Percentiles rank a stretch among this genome's conserved stretches.
Conservation (phyloP, 2,329 filamentous ascomycete genomes). For the Epichloe scottii region DNA sequence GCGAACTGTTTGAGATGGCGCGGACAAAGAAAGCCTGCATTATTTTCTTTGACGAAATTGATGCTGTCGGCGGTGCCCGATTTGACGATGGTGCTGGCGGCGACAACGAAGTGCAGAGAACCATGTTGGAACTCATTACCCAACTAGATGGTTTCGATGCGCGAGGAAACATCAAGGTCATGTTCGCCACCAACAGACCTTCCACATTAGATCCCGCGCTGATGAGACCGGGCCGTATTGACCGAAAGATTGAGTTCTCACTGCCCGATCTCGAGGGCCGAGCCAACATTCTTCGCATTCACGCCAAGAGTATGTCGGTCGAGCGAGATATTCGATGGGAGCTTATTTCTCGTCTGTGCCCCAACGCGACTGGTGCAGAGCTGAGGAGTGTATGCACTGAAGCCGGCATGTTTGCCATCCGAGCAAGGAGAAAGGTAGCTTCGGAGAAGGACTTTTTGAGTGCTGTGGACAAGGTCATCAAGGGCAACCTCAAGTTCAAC, state of each 20-base stretch:
- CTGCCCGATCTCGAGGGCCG: conserved; percentile 93
- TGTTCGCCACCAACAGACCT: conserved; percentile 96
- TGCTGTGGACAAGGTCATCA: conserved; percentile 98
- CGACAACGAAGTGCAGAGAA: conserved; percentile 95
- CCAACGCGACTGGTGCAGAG: conserved; percentile 94
- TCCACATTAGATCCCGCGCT: conserved; percentile 93
- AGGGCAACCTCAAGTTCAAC: conserved; percentile 99
- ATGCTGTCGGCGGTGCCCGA: conserved; percentile 87
- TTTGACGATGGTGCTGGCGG: conserved; percentile 95
- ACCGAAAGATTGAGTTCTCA: conserved; percentile 97
- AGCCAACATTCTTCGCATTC: conserved; percentile 94
- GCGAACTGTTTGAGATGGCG: conserved; percentile 98
- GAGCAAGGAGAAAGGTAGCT: conserved; percentile 88
- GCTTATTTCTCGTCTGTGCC: conserved; percentile 90
- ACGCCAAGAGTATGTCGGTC: conserved; percentile 99
- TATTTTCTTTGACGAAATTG: conserved; percentile 94
- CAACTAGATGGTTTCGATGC: conserved; percentile 95
- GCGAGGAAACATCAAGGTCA: conserved; percentile 97
- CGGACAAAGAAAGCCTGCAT: conserved; percentile 99
- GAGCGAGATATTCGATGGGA: conserved; percentile 99
- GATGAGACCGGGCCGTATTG: conserved; percentile 94
- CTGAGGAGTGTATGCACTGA: conserved; percentile 94
- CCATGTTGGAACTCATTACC: conserved; percentile 95
- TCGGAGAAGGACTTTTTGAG: conserved; percentile 98
- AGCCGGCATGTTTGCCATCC: conserved; percentile 96